These are phyloP conservation scores for Stenogyne calaminthoides DNA, from an alignment of 305 asterid species.

Conservation along the genomic window DNA sequence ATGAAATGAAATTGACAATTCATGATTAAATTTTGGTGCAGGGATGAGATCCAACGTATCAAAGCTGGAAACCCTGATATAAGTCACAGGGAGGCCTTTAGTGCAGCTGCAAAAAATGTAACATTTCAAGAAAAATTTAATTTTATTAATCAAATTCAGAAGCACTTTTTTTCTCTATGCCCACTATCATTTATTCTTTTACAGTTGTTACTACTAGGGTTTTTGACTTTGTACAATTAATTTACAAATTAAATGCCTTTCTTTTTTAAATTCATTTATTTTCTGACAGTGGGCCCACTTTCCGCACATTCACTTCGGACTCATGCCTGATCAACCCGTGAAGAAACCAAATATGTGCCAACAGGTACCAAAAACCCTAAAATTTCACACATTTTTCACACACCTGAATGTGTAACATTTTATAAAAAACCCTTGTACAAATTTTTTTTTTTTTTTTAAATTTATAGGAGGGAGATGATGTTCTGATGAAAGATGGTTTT, in stretches of 20 bases:
- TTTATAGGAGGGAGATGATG: conserved; percentile 76
- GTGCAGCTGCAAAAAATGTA: conserved; percentile 98
- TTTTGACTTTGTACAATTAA: neutral
- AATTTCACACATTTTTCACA: conserved; percentile 15
- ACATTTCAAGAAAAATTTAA: conserved; percentile 28
- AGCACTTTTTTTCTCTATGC: neutral
- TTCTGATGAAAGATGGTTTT: conserved; percentile 84
- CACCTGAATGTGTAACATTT: neutral
- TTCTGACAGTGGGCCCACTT: conserved; percentile 89
- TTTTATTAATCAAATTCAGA: neutral
- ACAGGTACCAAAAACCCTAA: conserved; percentile 71
- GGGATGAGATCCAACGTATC: conserved; percentile 99
- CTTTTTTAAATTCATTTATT: conserved; percentile 12
- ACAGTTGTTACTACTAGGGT: conserved; percentile 25
- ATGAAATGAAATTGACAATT: conserved; percentile 20
- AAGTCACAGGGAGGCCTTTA: conserved; percentile 96
- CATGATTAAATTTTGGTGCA: conserved; percentile 32
- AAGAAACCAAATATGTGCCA: conserved; percentile 86
- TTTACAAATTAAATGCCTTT: neutral
- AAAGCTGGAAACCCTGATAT: conserved; percentile 99
- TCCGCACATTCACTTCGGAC: conserved; percentile 97
- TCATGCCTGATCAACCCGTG: conserved; percentile 98
- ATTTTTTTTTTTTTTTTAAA: neutral
- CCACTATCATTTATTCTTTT: neutral
- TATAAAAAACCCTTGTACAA: neutral